Conservation (phyloP, 2,329 filamentous ascomycete species). For the Trichophyton schoenleinii region DNA sequence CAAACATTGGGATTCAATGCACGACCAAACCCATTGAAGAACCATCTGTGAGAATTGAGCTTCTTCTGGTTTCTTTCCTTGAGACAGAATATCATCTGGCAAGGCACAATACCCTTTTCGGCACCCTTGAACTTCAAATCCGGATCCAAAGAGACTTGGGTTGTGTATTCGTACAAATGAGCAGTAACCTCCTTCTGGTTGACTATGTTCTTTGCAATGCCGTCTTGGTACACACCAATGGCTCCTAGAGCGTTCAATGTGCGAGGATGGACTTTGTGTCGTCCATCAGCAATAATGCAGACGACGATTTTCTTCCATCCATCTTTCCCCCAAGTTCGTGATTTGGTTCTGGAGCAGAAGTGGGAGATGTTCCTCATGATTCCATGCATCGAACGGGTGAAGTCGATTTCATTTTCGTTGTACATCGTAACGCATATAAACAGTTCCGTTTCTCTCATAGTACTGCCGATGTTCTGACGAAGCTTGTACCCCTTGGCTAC, state of each 20-base stretch:
- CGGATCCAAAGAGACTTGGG: slow-evolving; percentile 87
- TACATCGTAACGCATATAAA: slow-evolving; percentile 99
- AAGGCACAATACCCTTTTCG: slow-evolving; percentile 96
- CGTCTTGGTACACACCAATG: slow-evolving; percentile 95
- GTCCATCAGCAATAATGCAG: slow-evolving; percentile 87
- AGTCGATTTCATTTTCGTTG: slow-evolving; percentile 94
- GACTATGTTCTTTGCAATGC: slow-evolving; percentile 96
- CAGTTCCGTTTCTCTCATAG: slow-evolving; percentile 77
- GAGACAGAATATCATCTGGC: slow-evolving; percentile 95
- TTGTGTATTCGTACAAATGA: slow-evolving; percentile 98
- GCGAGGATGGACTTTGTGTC: slow-evolving; percentile 82
- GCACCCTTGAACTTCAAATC: slow-evolving; percentile 98
- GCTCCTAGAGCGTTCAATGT: slow-evolving; percentile 90
- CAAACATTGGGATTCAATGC: slow-evolving; percentile 92
- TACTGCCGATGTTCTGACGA: slow-evolving; percentile 76
- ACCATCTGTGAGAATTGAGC: slow-evolving; percentile 96
- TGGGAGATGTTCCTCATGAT: slow-evolving; percentile 97
- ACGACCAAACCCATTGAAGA: slow-evolving; percentile 94
- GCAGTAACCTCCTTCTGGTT: slow-evolving; percentile 91
- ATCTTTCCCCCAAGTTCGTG: slow-evolving; percentile 88
- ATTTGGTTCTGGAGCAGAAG: slow-evolving; percentile 85
- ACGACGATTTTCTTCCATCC: slow-evolving; percentile 99
- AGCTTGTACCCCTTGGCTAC: slow-evolving; percentile 79
- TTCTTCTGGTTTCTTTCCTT: slow-evolving; percentile 98
- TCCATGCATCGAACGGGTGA: slow-evolving; percentile 95